Base-by-base conservation (phyloP, 208 protist species). In the Strigomonas culicis region DNA sequence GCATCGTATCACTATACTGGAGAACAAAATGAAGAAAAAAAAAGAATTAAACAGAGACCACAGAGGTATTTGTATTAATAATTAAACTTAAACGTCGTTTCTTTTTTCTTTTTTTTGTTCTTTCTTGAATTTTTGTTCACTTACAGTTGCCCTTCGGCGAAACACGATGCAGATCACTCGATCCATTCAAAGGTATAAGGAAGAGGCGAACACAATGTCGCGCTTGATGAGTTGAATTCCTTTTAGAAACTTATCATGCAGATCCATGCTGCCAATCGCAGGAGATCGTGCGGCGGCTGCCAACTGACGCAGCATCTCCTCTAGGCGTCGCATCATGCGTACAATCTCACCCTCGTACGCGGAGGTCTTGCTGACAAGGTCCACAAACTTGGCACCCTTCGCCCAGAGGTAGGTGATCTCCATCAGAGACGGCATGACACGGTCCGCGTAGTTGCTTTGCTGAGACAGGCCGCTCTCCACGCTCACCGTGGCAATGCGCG, bases 181-280 rank as follows among this genome's bases (percentile, higher is more conserved):
- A n/a, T n/a, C n/a, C n/a, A n/a, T n/a, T n/a, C n/a, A 98, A 66
- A 98, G 63, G 72, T 99, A 99, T 21, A 99, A 75, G 6, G 95
- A 98, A n/a, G 97, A 98, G 32, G 98, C 98, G 68, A 99, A 99
- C 21, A 99, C 97, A 72, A 99, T 99, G 76, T 99, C 99, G 31
- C 98, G 86, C 75, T 99, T 99, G 60, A 99, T 98, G 24, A 93
- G 80, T 43, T 86, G 80, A 49, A 98, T 98, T 31, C 93, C 97
- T 65, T 98, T 86, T 4, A 98, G 79, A 70, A 99, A 99, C 83
- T 99, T 99, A 51, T 95, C 75, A 66, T 99, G 98, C 19, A 99
- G 80, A 52, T 98, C 98, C 36, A 92, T 86, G 72, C 98, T 98
- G 43, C 99, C 99, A 72, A 99, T 99, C 19, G 93, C 91, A 1